Evolutionary conservation across 139 green algal genomes (phyloP).

Genomic region (Yamagishiella unicocca): DNA sequence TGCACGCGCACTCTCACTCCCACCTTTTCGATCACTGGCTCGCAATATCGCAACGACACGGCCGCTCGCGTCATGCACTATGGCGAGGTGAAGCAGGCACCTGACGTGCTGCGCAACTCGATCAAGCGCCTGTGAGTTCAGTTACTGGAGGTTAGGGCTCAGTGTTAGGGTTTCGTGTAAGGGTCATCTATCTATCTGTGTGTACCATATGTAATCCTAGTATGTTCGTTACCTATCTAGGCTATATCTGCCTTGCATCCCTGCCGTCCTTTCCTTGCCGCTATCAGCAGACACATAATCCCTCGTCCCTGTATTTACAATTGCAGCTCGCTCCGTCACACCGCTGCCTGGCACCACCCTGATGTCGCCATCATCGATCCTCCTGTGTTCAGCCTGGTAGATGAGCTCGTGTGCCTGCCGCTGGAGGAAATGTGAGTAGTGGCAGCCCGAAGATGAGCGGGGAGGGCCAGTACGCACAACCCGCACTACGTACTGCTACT

Average conservation of each 20-base stretch:
- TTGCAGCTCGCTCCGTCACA: background rate
- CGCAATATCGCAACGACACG: slow-evolving; percentile 1
- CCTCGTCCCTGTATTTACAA: too few species aligned
- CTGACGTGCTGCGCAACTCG: background rate
- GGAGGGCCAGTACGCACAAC: too few species aligned
- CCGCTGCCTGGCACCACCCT: background rate
- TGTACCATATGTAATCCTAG: too few species aligned
- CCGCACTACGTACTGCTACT: too few species aligned
- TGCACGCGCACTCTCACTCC: background rate
- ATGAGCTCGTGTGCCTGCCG: background rate
- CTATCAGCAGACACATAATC: too few species aligned
- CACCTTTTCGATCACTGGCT: background rate
- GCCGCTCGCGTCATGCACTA: background rate
- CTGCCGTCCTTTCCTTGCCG: too few species aligned
- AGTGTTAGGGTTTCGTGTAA: too few species aligned
- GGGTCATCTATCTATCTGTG: too few species aligned
- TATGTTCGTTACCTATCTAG: too few species aligned
- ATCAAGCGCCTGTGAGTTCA: slow-evolving; percentile 14
- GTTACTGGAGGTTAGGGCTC: too few species aligned
- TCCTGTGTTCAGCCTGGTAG: background rate
- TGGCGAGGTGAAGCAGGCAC: background rate
- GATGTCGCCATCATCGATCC: background rate
- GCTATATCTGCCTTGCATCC: too few species aligned
- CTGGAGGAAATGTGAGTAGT: slow-evolving; percentile 17
- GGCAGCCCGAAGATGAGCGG: too few species aligned